Conservation (phyloP, 306 rosid genomes). For the Macrotyloma uniflorum region DNA sequence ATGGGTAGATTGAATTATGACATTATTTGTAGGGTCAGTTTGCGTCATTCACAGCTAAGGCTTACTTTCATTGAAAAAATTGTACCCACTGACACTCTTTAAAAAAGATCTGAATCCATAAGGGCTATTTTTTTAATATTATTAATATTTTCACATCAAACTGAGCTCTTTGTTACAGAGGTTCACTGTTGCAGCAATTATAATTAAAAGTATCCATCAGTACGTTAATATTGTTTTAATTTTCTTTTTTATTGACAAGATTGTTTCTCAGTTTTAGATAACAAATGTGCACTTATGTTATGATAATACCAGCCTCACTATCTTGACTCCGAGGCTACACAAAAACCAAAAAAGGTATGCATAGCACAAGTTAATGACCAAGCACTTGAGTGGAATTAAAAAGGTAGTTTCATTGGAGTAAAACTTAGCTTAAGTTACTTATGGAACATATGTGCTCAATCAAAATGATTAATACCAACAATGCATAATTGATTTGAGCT, state of each 20-base stretch:
- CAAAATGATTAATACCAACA: constrained; percentile 25
- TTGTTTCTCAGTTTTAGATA: background rate
- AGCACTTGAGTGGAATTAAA: constrained; percentile 9
- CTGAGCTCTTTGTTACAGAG: background rate
- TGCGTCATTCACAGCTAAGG: background rate
- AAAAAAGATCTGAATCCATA: constrained; percentile 14
- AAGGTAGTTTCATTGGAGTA: background rate
- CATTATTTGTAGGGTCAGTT: constrained; percentile 24
- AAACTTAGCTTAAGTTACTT: constrained; percentile 11
- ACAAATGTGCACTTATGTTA: background rate
- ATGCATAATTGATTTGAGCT: constrained; percentile 18
- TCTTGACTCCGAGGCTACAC: background rate
- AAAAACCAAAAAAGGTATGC: background rate
- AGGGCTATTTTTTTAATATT: background rate
- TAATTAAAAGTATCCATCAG: background rate
- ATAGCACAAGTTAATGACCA: background rate
- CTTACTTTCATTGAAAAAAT: background rate
- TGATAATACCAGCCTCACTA: background rate
- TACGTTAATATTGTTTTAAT: background rate
- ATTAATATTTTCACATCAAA: background rate
- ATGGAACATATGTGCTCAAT: background rate
- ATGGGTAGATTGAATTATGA: constrained; percentile 20
- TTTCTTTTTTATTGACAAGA: background rate
- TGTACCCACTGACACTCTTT: constrained; percentile 13
- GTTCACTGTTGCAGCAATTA: background rate